Evolutionary conservation across 306 rosid genomes (phyloP).

Genomic region (Amphicarpaea edgeworthii): DNA sequence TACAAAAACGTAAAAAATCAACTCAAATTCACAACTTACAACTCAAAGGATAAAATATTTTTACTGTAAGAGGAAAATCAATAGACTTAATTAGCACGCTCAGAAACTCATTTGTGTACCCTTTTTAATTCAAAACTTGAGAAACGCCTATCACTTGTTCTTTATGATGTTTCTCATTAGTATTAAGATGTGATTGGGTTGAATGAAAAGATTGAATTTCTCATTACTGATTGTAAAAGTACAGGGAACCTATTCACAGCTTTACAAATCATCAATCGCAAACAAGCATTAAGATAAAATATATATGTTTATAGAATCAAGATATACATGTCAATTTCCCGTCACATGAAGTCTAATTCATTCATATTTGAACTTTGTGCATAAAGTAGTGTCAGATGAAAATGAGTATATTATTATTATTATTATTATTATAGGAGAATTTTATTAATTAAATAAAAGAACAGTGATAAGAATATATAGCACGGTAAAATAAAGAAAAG

Average conservation of each 20-base stretch:
- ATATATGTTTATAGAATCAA: background rate
- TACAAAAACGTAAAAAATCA: background rate
- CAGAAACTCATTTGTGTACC: background rate
- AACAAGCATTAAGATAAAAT: background rate
- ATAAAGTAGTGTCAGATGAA: slow-evolving; percentile 32
- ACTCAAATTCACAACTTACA: background rate
- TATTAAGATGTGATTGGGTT: background rate
- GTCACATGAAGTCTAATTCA: slow-evolving; percentile 15
- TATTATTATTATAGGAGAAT: slow-evolving; percentile 3
- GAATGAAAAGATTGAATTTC: background rate
- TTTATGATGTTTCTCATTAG: background rate
- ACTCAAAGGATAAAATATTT: background rate
- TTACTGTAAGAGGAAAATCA: background rate
- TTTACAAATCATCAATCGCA: background rate
- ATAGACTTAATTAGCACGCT: background rate
- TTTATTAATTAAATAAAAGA: background rate
- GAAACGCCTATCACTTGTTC: background rate
- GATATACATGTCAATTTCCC: background rate
- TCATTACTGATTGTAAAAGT: background rate
- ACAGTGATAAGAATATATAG: background rate
- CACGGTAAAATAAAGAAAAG: slow-evolving; percentile 27
- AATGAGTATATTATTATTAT: too few relatives aligned
- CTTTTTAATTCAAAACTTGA: background rate
- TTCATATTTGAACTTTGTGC: slow-evolving; percentile 30
- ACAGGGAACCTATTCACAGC: background rate